phyloP scores from a whole-genome alignment of 2,329 filamentous ascomycete species.

The Fusarium humuli region DNA sequence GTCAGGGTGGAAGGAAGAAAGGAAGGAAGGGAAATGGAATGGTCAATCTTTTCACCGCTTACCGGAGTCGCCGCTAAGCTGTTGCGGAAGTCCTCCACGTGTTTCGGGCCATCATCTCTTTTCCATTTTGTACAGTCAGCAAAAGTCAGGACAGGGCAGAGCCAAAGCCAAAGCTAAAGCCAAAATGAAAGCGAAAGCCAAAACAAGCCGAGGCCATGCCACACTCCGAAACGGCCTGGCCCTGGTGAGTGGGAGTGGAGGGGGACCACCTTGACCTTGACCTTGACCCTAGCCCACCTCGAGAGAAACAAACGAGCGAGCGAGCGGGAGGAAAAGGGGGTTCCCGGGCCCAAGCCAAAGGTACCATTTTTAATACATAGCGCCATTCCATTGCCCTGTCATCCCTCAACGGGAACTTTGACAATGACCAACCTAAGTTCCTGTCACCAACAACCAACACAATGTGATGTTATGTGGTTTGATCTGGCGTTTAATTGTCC shows the following conservation, averaged over 20 bases:
- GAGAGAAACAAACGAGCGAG: constrained; percentile 32
- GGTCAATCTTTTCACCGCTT: constrained; percentile 45
- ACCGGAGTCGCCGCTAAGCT: constrained; percentile 43
- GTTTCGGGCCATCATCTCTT: constrained; percentile 40
- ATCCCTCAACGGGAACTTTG: constrained; percentile 5
- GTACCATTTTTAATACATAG: constrained; percentile 16
- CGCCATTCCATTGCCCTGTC: constrained; percentile 37
- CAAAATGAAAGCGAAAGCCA: background rate
- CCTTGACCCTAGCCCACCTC: constrained; percentile 5
- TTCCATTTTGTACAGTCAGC: constrained; percentile 21
- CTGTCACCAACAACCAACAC: background rate
- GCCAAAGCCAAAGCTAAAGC: background rate
- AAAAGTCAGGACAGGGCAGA: background rate
- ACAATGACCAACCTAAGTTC: constrained; percentile 8
- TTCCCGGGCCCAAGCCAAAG: constrained; percentile 36
- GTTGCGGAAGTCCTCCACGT: constrained; percentile 47
- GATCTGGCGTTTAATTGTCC: background rate
- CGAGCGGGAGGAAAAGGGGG: constrained; percentile 40
- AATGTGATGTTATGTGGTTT: background rate
- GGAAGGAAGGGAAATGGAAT: constrained; percentile 25
- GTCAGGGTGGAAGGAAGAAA: background rate
- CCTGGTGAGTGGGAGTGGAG: constrained; percentile 15
- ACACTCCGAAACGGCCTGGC: constrained; percentile 23
- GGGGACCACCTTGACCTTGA: constrained; percentile 17
- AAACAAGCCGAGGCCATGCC: constrained; percentile 6